A percentile compares a stretch with the other conserved stretches of the same genome.
These are phyloP conservation scores for Malbranchea zuffiana DNA, from an alignment of 2,329 filamentous ascomycete species.

Conservation along the genomic window DNA sequence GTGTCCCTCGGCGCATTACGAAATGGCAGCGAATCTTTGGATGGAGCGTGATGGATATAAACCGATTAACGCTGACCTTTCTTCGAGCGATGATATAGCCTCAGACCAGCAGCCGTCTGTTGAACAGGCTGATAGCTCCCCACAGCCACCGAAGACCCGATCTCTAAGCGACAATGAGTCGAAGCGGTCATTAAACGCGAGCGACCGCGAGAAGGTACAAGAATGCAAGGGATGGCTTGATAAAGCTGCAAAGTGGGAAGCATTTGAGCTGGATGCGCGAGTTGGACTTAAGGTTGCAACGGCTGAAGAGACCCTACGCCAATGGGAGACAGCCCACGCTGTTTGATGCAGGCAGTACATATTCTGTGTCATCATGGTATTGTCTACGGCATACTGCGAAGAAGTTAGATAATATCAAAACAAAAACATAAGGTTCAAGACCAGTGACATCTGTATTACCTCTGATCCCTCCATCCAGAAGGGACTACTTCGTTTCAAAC, in stretches of 20 bases:
- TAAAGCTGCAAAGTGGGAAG: conserved; percentile 49
- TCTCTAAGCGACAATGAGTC: neutral
- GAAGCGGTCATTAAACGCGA: conserved; percentile 1
- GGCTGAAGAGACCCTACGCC: conserved; percentile 34
- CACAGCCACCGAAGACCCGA: neutral
- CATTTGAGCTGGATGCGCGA: conserved; percentile 52
- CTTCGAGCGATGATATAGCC: too few species aligned
- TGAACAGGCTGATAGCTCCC: too few species aligned
- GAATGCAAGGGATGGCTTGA: conserved; percentile 47
- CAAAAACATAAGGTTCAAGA: too few species aligned
- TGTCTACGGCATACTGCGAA: too few species aligned
- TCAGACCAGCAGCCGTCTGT: too few species aligned
- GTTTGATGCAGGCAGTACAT: too few species aligned
- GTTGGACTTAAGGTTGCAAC: conserved; percentile 40
- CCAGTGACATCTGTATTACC: too few species aligned
- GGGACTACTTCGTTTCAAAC: too few species aligned
- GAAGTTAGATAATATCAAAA: too few species aligned
- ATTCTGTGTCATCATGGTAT: too few species aligned
- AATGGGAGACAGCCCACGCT: conserved; percentile 30
- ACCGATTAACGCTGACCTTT: conserved; percentile 1
- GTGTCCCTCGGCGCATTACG: conserved; percentile 71
- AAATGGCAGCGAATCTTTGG: conserved; percentile 76
- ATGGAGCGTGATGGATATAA: conserved; percentile 43
- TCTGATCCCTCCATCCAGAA: too few species aligned
- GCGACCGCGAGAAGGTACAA: conserved; percentile 34